phyloP scores from a whole-genome alignment of 352 stramenopile genomes.

The Pythium insidiosum region DNA sequence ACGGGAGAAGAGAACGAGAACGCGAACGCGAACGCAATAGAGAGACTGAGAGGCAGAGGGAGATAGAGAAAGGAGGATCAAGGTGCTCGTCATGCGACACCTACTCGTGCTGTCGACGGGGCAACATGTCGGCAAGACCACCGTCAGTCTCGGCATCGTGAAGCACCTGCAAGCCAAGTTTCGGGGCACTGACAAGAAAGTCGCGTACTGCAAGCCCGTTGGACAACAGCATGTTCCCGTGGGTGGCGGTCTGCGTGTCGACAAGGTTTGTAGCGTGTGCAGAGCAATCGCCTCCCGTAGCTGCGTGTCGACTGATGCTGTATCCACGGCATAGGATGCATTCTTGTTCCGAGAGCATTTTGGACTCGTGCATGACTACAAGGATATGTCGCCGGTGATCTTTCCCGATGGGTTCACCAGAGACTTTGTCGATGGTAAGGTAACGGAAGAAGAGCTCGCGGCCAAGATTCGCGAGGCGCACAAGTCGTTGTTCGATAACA shows the following conservation, averaged over 20 bases:
- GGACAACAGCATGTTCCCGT: conserved; percentile 91
- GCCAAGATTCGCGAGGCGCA: conserved; percentile 77
- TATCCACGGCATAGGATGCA: conserved; percentile 89
- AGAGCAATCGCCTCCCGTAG: background rate
- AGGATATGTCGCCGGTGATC: conserved; percentile 96
- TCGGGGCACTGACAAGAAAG: conserved; percentile 37
- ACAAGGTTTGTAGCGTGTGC: conserved; percentile 39
- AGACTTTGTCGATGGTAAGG: conserved; percentile 95
- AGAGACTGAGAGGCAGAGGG: background rate
- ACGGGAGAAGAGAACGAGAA: no score
- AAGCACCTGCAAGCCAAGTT: conserved; percentile 92
- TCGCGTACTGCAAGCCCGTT: conserved; percentile 95
- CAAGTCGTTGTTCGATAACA: conserved; percentile 67
- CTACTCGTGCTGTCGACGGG: conserved; percentile 86
- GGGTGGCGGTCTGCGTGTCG: conserved; percentile 74
- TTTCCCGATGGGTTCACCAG: conserved; percentile 96
- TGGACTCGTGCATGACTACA: conserved; percentile 92
- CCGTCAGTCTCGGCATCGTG: conserved; percentile 91
- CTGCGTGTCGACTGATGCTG: no score
- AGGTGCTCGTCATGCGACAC: conserved; percentile 28
- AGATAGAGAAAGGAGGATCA: background rate
- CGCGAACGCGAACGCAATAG: no score
- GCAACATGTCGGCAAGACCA: conserved; percentile 98
- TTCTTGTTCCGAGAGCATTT: conserved; percentile 97
- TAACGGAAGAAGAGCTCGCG: conserved; percentile 77